Conservation (phyloP, 2,329 filamentous ascomycete species). For the Aspergillus sp. region DNA sequence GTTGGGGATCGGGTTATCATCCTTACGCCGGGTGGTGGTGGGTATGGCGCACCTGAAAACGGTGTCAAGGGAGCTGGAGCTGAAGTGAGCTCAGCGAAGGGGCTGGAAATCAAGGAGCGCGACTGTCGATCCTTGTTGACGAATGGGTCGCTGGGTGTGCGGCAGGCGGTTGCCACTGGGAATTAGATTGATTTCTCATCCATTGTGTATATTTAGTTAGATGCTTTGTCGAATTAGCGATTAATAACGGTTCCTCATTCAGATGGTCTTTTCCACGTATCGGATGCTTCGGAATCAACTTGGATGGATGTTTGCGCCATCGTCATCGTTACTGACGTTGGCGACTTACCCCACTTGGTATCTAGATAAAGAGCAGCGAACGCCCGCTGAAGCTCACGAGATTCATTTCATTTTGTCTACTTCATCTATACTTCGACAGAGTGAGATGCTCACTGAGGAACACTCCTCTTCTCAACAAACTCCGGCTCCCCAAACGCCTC, state of each 20-base stretch:
- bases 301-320: background rate
- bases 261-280: no score
- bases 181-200: constrained; percentile 7
- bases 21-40: constrained; percentile 54
- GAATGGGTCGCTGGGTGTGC: constrained; percentile 16
- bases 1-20: constrained; percentile 66
- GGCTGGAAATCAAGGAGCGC: constrained; percentile 4
- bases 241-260: background rate
- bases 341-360: background rate
- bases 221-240: background rate
- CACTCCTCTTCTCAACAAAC: constrained; percentile 18
- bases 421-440: no score
- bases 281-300: background rate
- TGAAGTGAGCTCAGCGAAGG: background rate
- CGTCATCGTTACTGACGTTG: background rate
- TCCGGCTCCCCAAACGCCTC: constrained; percentile 16
- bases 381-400: no score
- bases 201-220: background rate
- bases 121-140: constrained; percentile 17
- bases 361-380: no score
- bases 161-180: constrained; percentile 16
- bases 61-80: background rate
- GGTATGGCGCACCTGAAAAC: constrained; percentile 21
- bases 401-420: no score
- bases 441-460: background rate